Conservation (phyloP, 2,329 filamentous ascomycete species). For the Aspergillus luchuensis region DNA sequence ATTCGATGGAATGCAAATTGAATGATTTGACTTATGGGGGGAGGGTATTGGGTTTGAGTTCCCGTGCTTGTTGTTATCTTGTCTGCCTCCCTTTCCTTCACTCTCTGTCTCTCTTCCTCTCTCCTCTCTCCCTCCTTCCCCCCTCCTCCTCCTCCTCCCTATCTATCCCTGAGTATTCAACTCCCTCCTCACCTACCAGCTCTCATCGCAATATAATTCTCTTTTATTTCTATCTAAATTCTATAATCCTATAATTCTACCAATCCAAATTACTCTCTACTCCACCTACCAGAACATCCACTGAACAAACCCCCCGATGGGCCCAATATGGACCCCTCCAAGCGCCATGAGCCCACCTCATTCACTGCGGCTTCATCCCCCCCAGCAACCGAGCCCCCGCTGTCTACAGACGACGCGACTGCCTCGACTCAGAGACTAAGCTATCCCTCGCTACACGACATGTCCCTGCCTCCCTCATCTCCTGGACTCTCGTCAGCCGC, state of each 20-base stretch:
- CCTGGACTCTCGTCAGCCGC: slow-evolving; percentile 24
- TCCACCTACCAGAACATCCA: not conserved
- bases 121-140: slow-evolving; percentile 2
- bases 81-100: too few species aligned
- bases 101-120: not conserved
- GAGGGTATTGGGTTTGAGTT: not conserved
- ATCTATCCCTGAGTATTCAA: not conserved
- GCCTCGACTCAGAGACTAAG: slow-evolving; percentile 29
- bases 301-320: slow-evolving; percentile 12
- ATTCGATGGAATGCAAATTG: too few species aligned
- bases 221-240: not conserved
- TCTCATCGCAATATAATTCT: not conserved
- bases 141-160: not conserved
- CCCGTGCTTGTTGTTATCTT: too few species aligned
- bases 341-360: slow-evolving; percentile 26
- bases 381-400: slow-evolving; percentile 17
- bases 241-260: not conserved
- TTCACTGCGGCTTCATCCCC: slow-evolving; percentile 25
- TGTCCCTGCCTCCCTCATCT: slow-evolving; percentile 30
- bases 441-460: slow-evolving; percentile 30
- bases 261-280: not conserved
- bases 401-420: slow-evolving; percentile 20
- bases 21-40: not conserved
- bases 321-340: slow-evolving; percentile 36
- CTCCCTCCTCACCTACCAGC: not conserved